Evolutionary conservation across 2,329 filamentous ascomycete genomes (phyloP).

Genomic region (Chrysoporthe puriensis): DNA sequence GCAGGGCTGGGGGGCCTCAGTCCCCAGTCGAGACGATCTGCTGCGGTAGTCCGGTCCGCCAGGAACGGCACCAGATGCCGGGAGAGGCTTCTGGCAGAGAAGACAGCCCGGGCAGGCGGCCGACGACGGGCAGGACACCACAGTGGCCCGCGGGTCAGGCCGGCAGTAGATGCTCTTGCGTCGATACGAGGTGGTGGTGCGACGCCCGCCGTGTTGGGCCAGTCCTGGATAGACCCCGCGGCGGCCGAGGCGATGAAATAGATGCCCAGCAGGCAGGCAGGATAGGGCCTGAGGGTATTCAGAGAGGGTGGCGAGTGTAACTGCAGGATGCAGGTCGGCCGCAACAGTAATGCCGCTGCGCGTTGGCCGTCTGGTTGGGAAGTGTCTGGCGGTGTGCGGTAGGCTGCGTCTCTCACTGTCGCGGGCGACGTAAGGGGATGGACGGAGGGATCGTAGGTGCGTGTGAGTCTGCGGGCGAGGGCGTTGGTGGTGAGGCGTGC

Average conservation of each 20-base stretch:
- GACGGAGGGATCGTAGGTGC: not conserved
- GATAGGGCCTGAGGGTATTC: not conserved
- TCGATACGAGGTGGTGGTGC: not conserved
- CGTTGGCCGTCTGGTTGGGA: not conserved
- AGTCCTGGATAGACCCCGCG: not conserved
- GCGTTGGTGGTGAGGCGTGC: not conserved
- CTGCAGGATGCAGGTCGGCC: not conserved
- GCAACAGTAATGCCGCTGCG: not conserved
- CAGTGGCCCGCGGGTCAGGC: not conserved
- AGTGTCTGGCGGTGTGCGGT: not conserved
- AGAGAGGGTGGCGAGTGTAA: conserved; percentile 5
- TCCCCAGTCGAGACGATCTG: not conserved
- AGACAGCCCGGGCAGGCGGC: not conserved
- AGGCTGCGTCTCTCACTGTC: not conserved
- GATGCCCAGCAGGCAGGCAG: not conserved
- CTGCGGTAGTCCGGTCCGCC: not conserved
- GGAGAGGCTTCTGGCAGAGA: not conserved
- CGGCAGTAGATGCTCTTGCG: not conserved
- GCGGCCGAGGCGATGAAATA: too few relatives aligned
- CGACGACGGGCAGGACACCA: not conserved
- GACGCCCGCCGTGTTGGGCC: not conserved
- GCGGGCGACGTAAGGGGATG: not conserved
- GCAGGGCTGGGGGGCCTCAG: not conserved
- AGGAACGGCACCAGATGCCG: not conserved
- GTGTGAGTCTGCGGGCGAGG: not conserved